Evolutionary conservation across 2,329 filamentous ascomycete genomes (phyloP), one percentile per base, ranked within the genome.

Genomic region (Pseudopyricularia javanii): DNA sequence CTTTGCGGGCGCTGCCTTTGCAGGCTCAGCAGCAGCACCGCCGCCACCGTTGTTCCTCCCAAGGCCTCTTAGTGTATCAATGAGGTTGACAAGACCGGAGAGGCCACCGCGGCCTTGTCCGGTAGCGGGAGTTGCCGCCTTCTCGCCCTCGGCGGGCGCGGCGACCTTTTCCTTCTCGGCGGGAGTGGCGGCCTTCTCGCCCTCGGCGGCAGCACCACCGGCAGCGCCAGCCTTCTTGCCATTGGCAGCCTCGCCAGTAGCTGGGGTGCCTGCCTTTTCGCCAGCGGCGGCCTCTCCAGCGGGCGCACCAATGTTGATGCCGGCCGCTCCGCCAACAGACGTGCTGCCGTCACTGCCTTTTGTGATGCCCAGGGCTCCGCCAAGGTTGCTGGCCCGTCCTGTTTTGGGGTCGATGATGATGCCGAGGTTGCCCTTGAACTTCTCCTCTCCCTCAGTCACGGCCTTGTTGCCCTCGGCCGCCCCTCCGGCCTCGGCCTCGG

Each of bases 401-500:
- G 52, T 49, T 7, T 49, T 54, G 34, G 50, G 28, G 50, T 57
- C 56, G 11, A 54, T 37, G 11, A 37, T 56, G 48, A 59, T 59
- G 43, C 58, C 58, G 20, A 47, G 20, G 45, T 58, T 57, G 24
- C 51, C 55, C 32, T 58, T 53, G 56, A 59, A 60, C 11, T 58
- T 52, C 35, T 49, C 47, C 14, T 49, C 30, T 24, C n/a, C 30
- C 49, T 50, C 33, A 9, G 22, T 4, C 14, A n/a, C 34, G 33
- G 49, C 33, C 66, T 77, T 47, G 59, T 70, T 28, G 65, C 64
- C 22, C 67, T 77, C 9, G 67, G 69, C 17, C 64, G 70, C 52
- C 66, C 70, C 43, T 76, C 73, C 68, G 74, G 73, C 0, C 61
- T 63, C 4, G 66, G 68, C 48, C 58, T 68, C 9, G 64, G 64